These are phyloP conservation scores for Ceratocystis lukuohia DNA, from an alignment of 2,329 filamentous ascomycete genomes.

Conservation along the genomic window DNA sequence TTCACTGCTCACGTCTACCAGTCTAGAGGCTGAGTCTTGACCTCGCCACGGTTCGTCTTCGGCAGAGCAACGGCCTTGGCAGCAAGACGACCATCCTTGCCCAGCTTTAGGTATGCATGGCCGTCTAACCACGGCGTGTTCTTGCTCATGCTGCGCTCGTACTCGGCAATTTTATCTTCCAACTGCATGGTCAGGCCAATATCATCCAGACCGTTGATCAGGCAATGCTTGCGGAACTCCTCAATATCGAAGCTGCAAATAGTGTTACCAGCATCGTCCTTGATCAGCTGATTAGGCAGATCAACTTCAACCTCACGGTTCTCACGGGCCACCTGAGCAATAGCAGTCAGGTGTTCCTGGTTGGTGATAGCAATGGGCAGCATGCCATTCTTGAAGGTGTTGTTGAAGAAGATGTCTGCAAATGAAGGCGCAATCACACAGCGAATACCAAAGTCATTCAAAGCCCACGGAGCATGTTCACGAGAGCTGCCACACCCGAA, in stretches of 20 bases:
- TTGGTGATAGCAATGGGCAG: conserved; percentile 67
- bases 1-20: conserved; percentile 44
- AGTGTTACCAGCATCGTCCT: conserved; percentile 57
- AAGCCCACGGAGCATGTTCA: conserved; percentile 93
- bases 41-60: conserved; percentile 77
- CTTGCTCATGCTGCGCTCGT: conserved; percentile 62
- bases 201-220: conserved; percentile 87
- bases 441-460: conserved; percentile 92
- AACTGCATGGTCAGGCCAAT: conserved; percentile 89
- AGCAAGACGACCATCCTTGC: conserved; percentile 40
- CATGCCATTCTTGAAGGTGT: conserved; percentile 99
- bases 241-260: conserved; percentile 78
- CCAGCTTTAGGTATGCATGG: conserved; percentile 58
- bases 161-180: conserved; percentile 74
- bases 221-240: conserved; percentile 85
- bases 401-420: conserved; percentile 86
- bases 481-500: conserved; percentile 89
- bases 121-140: conserved; percentile 90
- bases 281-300: conserved; percentile 71
- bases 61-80: conserved; percentile 57
- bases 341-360: conserved; percentile 48
- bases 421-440: conserved; percentile 79
- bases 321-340: conserved; percentile 64
- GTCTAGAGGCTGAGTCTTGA: conserved; percentile 72
- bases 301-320: conserved; percentile 82